Conservation (phyloP, 352 stramenopile species). For the Phytophthora macrochlamydospora region DNA sequence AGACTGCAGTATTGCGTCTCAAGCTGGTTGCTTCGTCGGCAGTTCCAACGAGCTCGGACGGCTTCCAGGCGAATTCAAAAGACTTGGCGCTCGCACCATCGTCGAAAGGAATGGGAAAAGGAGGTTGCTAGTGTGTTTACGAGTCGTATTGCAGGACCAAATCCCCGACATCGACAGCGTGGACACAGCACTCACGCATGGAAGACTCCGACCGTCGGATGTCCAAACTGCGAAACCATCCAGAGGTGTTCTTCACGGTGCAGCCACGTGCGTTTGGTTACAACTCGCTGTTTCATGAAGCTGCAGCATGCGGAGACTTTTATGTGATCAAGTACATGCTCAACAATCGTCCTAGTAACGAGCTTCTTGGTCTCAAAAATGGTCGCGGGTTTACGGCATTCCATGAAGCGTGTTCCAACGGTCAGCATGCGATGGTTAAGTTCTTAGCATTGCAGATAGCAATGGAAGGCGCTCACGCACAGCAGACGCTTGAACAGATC, state of each 20-base stretch:
- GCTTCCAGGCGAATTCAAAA: constrained; percentile 48
- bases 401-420: constrained; percentile 67
- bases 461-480: constrained; percentile 1
- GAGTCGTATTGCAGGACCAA: constrained; percentile 10
- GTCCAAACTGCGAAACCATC: constrained; percentile 47
- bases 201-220: constrained; percentile 75
- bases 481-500: not conserved
- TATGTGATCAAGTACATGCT: constrained; percentile 84
- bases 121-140: constrained; percentile 63
- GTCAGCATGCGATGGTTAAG: constrained; percentile 78
- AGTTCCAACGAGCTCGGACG: constrained; percentile 39
- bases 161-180: constrained; percentile 20
- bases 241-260: constrained; percentile 56
- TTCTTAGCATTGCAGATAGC: constrained; percentile 41
- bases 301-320: constrained; percentile 66
- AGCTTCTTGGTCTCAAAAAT: constrained; percentile 61
- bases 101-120: constrained; percentile 40
- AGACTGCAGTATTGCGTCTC: constrained; percentile 57
- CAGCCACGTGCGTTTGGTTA: constrained; percentile 57
- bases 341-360: constrained; percentile 24
- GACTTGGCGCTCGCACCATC: constrained; percentile 44
- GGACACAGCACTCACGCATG: constrained; percentile 64
- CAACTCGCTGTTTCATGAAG: constrained; percentile 79
- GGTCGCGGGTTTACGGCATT: constrained; percentile 60
- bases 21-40: constrained; percentile 56